Percentiles rank a stretch among this genome's conserved stretches.
Evolutionary conservation across 495 filamentous ascomycete genomes (phyloP).

Genomic region (Haplographium delicatum): DNA sequence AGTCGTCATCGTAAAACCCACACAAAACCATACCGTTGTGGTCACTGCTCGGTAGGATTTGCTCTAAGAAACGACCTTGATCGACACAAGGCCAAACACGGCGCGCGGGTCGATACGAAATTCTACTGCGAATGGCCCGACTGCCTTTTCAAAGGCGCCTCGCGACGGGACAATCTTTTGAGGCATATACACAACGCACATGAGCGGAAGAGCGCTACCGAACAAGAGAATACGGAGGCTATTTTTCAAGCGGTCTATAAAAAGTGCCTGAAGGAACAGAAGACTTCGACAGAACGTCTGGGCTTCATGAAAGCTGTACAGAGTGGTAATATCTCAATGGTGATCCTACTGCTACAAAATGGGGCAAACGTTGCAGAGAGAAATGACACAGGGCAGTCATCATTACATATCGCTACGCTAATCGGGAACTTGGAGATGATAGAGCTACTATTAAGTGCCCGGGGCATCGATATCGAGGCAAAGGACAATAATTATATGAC

Average conservation of each 20-base stretch:
- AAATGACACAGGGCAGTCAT: conserved; percentile 11
- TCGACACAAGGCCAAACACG: conserved; percentile 19
- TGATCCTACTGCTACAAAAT: conserved; percentile 11
- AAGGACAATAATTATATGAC: conserved; percentile 12
- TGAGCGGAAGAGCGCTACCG: conserved; percentile 1
- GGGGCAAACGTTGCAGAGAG: conserved; percentile 16
- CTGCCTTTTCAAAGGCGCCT: conserved; percentile 19
- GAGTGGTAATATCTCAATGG: conserved; percentile 10
- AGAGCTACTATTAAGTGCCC: conserved; percentile 13
- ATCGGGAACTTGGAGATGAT: conserved; percentile 11
- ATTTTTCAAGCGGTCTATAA: conserved; percentile 12
- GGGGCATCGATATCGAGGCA: conserved; percentile 12
- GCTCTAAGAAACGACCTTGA: conserved; percentile 18
- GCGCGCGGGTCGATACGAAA: conserved; percentile 12
- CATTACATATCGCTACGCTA: conserved; percentile 18
- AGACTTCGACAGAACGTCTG: conserved; percentile 16
- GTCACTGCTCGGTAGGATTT: conserved; percentile 12
- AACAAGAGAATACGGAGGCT: conserved; percentile 5
- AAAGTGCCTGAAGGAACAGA: conserved; percentile 12
- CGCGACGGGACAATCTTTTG: conserved; percentile 18
- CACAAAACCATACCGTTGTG: conserved; percentile 15
- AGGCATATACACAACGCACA: conserved; percentile 16
- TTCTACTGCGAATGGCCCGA: conserved; percentile 19
- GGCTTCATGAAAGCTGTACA: conserved; percentile 16
- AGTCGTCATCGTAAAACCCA: conserved; percentile 21